phyloP scores from a whole-genome alignment of 2,329 filamentous ascomycete species.

The Arthrobotrys megalospora region DNA sequence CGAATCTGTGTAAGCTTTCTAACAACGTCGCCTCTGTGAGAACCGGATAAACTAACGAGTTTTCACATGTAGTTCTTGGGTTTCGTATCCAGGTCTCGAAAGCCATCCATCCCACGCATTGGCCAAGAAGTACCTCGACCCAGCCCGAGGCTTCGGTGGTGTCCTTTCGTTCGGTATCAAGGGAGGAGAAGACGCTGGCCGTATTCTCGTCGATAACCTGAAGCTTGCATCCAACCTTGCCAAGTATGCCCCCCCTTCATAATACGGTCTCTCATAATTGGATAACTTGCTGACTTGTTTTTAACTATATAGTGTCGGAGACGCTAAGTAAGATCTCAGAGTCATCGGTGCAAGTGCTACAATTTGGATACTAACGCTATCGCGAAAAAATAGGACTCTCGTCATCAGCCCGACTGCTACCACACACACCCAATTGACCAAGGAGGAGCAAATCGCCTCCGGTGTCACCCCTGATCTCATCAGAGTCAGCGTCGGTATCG shows the following conservation, averaged over 20 bases:
- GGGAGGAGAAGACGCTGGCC: slow-evolving; percentile 85
- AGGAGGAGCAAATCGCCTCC: slow-evolving; percentile 83
- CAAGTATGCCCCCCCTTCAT: slow-evolving; percentile 72
- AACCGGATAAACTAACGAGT: background rate
- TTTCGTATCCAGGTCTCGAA: slow-evolving; percentile 90
- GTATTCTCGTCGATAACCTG: slow-evolving; percentile 91
- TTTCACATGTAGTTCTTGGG: slow-evolving; percentile 75
- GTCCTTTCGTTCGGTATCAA: slow-evolving; percentile 95
- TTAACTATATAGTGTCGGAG: slow-evolving; percentile 76
- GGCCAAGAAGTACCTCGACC: slow-evolving; percentile 84
- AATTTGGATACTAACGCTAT: slow-evolving; percentile 11
- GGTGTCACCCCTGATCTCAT: slow-evolving; percentile 92
- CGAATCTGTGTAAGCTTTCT: slow-evolving; percentile 74
- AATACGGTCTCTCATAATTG: slow-evolving; percentile 2
- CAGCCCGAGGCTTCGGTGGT: slow-evolving; percentile 83
- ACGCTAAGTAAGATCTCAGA: slow-evolving; percentile 76
- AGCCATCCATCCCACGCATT: slow-evolving; percentile 83
- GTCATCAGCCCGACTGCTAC: slow-evolving; percentile 84
- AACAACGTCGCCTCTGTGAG: background rate
- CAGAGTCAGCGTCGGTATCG: slow-evolving; percentile 93
- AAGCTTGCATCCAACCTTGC: slow-evolving; percentile 96
- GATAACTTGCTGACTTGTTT: slow-evolving; percentile 49
- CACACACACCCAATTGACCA: slow-evolving; percentile 86
- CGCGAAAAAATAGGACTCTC: slow-evolving; percentile 38
- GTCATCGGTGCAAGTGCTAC: no score